These are phyloP conservation scores for Talaromyces stipitatus DNA, from an alignment of 495 filamentous ascomycete species.

Conservation along the genomic window DNA sequence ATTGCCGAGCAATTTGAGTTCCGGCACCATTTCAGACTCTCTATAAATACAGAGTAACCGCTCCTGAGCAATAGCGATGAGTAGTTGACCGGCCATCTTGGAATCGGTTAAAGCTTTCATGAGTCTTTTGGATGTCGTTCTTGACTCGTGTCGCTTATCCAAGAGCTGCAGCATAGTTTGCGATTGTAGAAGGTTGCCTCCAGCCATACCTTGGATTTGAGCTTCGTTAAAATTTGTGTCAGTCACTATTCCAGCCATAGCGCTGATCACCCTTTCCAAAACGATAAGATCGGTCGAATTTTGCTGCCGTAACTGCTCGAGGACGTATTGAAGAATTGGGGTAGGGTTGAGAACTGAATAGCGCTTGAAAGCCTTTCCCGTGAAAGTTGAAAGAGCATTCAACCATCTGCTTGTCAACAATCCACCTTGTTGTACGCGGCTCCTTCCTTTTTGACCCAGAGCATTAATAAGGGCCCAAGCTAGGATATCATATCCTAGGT, in stretches of 20 bases:
- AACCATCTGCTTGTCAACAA: conserved; percentile 88
- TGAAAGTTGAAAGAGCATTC: conserved; percentile 72
- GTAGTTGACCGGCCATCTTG: conserved; percentile 64
- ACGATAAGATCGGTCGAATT: conserved; percentile 83
- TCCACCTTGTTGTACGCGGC: conserved; percentile 73
- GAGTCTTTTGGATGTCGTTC: conserved; percentile 62
- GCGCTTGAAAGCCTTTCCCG: conserved; percentile 78
- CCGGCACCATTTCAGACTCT: conserved; percentile 55
- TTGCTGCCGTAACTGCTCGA: conserved; percentile 68
- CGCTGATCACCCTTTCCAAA: conserved; percentile 75
- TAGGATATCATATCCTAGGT: conserved; percentile 85
- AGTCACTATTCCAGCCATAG: conserved; percentile 87
- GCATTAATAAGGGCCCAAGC: conserved; percentile 81
- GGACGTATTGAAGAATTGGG: conserved; percentile 84
- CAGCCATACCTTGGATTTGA: conserved; percentile 79
- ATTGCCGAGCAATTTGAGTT: conserved; percentile 73
- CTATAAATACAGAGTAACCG: conserved; percentile 71
- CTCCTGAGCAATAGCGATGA: conserved; percentile 87
- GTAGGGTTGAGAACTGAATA: conserved; percentile 73
- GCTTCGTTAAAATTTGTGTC: conserved; percentile 78
- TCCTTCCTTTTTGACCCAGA: conserved; percentile 64
- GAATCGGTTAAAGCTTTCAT: conserved; percentile 70
- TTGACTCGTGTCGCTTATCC: conserved; percentile 67
- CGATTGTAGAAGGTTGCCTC: conserved; percentile 68
- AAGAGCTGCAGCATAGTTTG: conserved; percentile 70